Conservation (phyloP, 169 alveolate species). For the Plasmodium fragile region DNA sequence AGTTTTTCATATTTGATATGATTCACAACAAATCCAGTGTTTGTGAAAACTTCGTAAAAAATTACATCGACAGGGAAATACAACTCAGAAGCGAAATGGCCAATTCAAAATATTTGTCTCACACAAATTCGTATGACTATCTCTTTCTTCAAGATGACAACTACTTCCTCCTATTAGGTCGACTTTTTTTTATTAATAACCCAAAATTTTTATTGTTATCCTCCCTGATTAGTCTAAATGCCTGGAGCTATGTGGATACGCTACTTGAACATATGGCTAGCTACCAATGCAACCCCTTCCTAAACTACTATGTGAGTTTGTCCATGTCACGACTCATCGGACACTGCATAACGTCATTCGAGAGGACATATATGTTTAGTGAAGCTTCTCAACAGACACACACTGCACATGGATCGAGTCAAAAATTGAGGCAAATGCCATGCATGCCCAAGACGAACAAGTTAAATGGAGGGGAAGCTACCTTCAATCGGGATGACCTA, state of each 20-base stretch:
- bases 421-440: background rate
- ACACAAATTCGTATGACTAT: conserved; percentile 23
- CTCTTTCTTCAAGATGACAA: conserved; percentile 22
- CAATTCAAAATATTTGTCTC: background rate
- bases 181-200: conserved; percentile 33
- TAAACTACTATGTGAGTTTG: conserved; percentile 22
- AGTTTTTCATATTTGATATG: conserved; percentile 15
- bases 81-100: conserved; percentile 17
- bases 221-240: conserved; percentile 45
- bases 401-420: too few species aligned
- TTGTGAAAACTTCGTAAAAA: conserved; percentile 31
- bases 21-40: conserved; percentile 10
- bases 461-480: background rate
- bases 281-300: conserved; percentile 37
- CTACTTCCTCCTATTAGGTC: conserved; percentile 9
- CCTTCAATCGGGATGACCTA: background rate
- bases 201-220: conserved; percentile 38
- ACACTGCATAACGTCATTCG: conserved; percentile 2
- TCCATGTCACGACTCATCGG: background rate
- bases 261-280: conserved; percentile 24
- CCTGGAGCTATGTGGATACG: conserved; percentile 16
- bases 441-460: background rate
- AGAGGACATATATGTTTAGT: background rate
- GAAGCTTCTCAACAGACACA: background rate
- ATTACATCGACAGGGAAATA: conserved; percentile 51